phyloP scores from a whole-genome alignment of 2,329 filamentous ascomycete genomes.

The Botrytis pseudocinerea region DNA sequence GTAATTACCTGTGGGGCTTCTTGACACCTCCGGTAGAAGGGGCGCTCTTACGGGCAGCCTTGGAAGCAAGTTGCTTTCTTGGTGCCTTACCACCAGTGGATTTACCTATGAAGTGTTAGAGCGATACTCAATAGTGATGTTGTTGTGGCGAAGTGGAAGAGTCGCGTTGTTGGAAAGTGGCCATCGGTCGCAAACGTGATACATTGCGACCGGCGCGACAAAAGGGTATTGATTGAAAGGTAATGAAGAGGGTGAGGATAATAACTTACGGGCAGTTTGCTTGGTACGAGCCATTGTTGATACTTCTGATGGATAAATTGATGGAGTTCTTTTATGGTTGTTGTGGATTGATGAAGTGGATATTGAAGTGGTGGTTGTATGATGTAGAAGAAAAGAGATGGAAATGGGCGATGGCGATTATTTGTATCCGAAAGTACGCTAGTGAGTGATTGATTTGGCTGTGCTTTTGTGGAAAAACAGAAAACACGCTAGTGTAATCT shows the following conservation, averaged over 20 bases:
- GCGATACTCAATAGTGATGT: conserved; percentile 25
- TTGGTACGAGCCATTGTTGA: conserved; percentile 46
- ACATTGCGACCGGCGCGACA: conserved; percentile 35
- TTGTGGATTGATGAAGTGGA: conserved; percentile 28
- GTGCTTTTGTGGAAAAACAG: conserved; percentile 19
- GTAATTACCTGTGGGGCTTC: conserved; percentile 21
- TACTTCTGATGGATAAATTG: conserved; percentile 23
- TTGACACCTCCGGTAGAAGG: conserved; percentile 70
- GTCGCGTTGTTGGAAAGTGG: conserved; percentile 25
- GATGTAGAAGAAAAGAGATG: conserved; percentile 37
- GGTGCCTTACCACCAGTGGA: conserved; percentile 77
- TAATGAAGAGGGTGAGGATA: background rate
- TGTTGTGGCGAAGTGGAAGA: conserved; percentile 11
- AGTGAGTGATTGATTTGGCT: conserved; percentile 34
- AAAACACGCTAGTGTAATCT: conserved; percentile 8
- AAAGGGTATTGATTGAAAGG: background rate
- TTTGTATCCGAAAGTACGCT: conserved; percentile 39
- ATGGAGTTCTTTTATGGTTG: conserved; percentile 26
- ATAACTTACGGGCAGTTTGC: conserved; percentile 29
- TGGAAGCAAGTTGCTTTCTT: conserved; percentile 96
- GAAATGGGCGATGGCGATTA: conserved; percentile 39
- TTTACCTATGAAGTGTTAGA: conserved; percentile 51
- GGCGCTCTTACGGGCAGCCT: conserved; percentile 95
- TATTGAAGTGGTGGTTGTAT: conserved; percentile 33
- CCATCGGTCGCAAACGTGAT: conserved; percentile 27